Percentiles rank a stretch among this genome's conserved stretches.
These are phyloP conservation scores for Xylaria sp. DNA, from an alignment of 2,329 filamentous ascomycete species.

Conservation along the genomic window DNA sequence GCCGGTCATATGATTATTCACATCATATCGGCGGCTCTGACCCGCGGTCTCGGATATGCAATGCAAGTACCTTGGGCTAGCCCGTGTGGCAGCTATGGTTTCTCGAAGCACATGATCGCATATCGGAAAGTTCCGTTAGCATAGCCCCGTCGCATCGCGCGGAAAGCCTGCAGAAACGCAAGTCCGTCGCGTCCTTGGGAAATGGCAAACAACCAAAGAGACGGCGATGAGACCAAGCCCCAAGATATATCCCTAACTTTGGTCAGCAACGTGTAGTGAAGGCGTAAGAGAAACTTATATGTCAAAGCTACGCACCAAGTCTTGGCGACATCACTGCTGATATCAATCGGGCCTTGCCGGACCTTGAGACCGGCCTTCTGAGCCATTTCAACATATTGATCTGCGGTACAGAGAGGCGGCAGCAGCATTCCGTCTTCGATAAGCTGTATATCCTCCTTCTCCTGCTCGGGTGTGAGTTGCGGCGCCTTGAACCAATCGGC, in stretches of 20 bases:
- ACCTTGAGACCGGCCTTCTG: constrained; percentile 59
- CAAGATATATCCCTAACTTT: constrained; percentile 68
- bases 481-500: constrained; percentile 71
- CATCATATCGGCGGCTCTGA: too few species aligned
- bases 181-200: constrained; percentile 69
- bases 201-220: constrained; percentile 69
- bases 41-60: too few species aligned
- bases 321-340: constrained; percentile 66
- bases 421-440: constrained; percentile 72
- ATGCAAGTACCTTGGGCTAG: too few species aligned
- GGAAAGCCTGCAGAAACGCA: constrained; percentile 69
- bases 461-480: constrained; percentile 53
- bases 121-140: constrained; percentile 68
- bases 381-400: constrained; percentile 63
- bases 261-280: constrained; percentile 10
- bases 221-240: constrained; percentile 67
- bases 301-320: constrained; percentile 61
- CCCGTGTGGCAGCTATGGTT: constrained; percentile 45
- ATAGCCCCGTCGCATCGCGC: constrained; percentile 69
- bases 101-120: constrained; percentile 67
- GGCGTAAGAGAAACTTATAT: not conserved
- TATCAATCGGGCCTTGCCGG: constrained; percentile 62
- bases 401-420: constrained; percentile 64
- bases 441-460: constrained; percentile 64
- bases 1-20: too few species aligned